phyloP scores from a whole-genome alignment of 768 basidiomycete genomes.

The Sporobolomyces roseus region DNA sequence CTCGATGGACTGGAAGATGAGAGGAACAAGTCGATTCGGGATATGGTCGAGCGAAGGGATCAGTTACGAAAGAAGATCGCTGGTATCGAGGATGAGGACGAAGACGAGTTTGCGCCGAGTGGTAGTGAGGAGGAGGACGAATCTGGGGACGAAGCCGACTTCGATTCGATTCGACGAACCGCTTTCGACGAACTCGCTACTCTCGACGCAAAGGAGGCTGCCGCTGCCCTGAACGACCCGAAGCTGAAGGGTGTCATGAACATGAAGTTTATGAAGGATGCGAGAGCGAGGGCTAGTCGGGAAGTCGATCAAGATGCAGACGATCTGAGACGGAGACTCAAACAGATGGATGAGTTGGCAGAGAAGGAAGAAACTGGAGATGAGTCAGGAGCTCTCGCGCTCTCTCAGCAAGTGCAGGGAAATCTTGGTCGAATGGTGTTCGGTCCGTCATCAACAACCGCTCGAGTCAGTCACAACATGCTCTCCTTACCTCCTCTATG shows the following conservation, averaged over 20 bases:
- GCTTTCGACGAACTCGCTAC: constrained; percentile 74
- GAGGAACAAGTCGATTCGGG: constrained; percentile 64
- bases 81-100: constrained; percentile 55
- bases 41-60: constrained; percentile 81
- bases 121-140: constrained; percentile 46
- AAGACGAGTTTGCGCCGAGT: constrained; percentile 49
- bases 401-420: constrained; percentile 48
- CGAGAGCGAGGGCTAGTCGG: constrained; percentile 63
- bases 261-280: constrained; percentile 99
- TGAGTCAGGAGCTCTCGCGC: constrained; percentile 40
- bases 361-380: constrained; percentile 44
- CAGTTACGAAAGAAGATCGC: constrained; percentile 69
- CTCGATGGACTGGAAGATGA: constrained; percentile 58
- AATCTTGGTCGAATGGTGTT: constrained; percentile 52
- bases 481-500: background rate
- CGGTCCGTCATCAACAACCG: constrained; percentile 42
- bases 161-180: constrained; percentile 58
- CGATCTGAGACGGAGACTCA: constrained; percentile 69
- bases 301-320: constrained; percentile 63
- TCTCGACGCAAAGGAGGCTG: constrained; percentile 53
- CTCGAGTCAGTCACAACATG: constrained; percentile 26
- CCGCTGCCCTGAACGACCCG: constrained; percentile 46
- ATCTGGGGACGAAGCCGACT: constrained; percentile 45
- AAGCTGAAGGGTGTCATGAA: constrained; percentile 71
- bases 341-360: constrained; percentile 50